A percentile compares a stretch with the other conserved stretches of the same genome.
Conservation (phyloP, 306 rosid species). For the Cucurbita moschata region DNA sequence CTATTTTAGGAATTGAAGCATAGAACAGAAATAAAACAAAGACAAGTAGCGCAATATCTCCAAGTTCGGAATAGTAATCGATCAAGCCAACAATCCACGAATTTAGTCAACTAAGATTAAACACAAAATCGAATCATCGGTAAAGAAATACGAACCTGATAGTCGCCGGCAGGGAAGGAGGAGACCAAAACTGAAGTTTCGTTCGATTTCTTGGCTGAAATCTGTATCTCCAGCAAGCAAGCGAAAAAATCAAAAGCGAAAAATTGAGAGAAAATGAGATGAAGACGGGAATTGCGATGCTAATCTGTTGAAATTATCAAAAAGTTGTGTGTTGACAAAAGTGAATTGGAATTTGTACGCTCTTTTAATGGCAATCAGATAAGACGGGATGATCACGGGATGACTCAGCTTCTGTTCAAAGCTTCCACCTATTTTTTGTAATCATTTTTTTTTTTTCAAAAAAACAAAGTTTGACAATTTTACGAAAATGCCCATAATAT, state of each 20-base stretch:
- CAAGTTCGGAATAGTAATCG: neutral
- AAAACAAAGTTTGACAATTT: too few relatives aligned
- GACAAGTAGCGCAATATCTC: neutral
- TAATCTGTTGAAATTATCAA: neutral
- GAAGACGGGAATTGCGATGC: neutral
- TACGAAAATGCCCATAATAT: too few relatives aligned
- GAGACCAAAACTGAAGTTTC: neutral
- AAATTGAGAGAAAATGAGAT: neutral
- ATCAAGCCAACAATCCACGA: neutral
- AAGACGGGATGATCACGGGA: neutral
- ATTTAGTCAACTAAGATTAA: neutral
- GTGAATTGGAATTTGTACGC: neutral
- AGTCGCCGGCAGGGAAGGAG: neutral
- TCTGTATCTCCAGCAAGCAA: neutral
- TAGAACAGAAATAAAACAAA: neutral
- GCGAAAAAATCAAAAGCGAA: neutral
- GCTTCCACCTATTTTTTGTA: neutral
- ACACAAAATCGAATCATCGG: neutral
- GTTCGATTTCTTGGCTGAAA: neutral
- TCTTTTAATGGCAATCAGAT: neutral
- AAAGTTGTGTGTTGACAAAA: neutral
- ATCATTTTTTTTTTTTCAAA: neutral
- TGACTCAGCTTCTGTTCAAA: neutral
- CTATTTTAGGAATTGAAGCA: neutral
- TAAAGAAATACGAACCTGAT: neutral